These are phyloP conservation scores for Triangularia verruculosa DNA, from an alignment of 2,329 filamentous ascomycete genomes.

Conservation along the genomic window DNA sequence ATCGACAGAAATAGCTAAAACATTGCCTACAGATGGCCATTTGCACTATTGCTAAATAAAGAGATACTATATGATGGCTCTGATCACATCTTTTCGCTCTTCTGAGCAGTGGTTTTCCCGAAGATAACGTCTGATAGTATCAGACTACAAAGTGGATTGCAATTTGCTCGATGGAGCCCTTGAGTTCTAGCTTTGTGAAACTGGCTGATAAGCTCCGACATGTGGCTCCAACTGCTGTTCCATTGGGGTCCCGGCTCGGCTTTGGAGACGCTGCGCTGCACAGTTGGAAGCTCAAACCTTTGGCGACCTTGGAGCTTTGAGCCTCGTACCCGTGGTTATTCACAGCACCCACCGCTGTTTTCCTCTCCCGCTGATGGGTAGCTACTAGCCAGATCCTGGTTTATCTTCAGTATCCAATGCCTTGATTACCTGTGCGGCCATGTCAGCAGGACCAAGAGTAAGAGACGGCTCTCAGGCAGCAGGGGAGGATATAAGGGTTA, in stretches of 20 bases:
- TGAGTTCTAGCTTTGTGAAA: not conserved
- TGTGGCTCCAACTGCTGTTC: not conserved
- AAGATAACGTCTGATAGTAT: not conserved
- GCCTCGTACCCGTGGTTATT: not conserved
- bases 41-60: not conserved
- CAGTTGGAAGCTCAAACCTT: not conserved
- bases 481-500: conserved; percentile 3
- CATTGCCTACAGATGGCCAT: not conserved
- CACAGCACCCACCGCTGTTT: not conserved
- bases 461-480: not conserved
- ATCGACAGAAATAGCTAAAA: not conserved
- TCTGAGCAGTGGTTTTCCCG: not conserved
- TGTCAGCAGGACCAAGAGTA: not conserved
- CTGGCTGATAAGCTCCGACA: not conserved
- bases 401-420: not conserved
- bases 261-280: not conserved
- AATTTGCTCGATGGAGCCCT: not conserved
- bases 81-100: not conserved
- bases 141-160: not conserved
- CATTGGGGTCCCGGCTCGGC: not conserved
- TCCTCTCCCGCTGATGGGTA: not conserved
- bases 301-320: not conserved
- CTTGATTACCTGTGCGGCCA: not conserved
- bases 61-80: not conserved
- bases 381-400: too few species aligned